Base-by-base conservation (phyloP, 768 basidiomycete genomes). In the Paxillus rubicundulus region DNA sequence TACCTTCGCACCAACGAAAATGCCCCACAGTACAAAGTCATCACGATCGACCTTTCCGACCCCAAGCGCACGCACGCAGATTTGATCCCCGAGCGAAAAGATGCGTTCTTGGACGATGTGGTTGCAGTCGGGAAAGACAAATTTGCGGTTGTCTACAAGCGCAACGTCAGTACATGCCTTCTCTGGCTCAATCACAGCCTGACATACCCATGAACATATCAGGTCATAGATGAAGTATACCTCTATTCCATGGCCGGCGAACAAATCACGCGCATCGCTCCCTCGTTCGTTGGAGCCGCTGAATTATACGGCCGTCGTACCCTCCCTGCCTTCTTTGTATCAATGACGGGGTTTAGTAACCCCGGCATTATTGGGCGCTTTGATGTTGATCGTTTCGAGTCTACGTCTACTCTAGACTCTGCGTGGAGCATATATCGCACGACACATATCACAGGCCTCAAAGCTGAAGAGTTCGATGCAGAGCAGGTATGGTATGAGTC, bases 181-280 rank as follows among this genome's bases (percentile, higher is more conserved):
- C 12, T 4, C 12, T 9, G 10, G 33, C 4, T 33, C 9, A 33
- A 13, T 33, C 33, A 13, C 33, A 3, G 8, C 4, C 5, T 66
- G 40, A 64, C 28, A 28, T 16, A 12, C 32, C 36, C 16, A 24
- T 28, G 17, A 46, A 52, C 12, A 7, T 45, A n/a, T 17, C 41
- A 65, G 87, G 87, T 92, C 62, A 86, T 84, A 53, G 88, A 92
- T 61, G 86, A 90, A 67, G 75, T 92, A 30, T 88, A 89, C 67
- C 65, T 93, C 39, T 84, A 88, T 69, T 72, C 79, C 33, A 71
- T 77, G 43, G 65, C 68, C 5, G 89, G 90, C 24, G 59, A 72
- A 56, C 75, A 71, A 45, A 55, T 87, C 46, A 65, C 68, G 17
- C 85, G 83, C 14, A 67, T 92, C 20, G 85, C 79, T 5, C 69